Base-by-base conservation (phyloP, 306 rosid genomes). In the Adenanthera pavonina region DNA sequence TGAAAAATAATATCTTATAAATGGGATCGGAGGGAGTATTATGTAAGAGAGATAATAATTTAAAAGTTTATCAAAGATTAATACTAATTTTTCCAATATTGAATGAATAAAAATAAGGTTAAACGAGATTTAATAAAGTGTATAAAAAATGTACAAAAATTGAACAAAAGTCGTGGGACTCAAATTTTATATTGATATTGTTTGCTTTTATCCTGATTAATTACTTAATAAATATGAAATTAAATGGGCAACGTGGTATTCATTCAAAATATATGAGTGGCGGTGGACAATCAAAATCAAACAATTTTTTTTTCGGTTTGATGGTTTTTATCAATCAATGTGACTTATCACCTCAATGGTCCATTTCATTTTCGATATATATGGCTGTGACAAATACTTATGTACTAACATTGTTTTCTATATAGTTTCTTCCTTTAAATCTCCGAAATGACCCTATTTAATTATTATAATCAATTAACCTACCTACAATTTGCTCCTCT, bases 331-430 rank as follows among this genome's bases (percentile, higher is more conserved):
- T 74, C 80, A 56, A 78, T 66, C 71, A 78, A 65, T 17, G 83
- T 72, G 86, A 83, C 86, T 65, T 5, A 38, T 66, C 69, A 83
- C 25, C 86, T 4, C 46, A 66, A 66, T 46, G 75, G 82, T 52
- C 52, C 11, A 19, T 64, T 33, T 53, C 8, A 25, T 44, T 41
- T 30, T 64, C 36, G 64, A 74, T 25, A 34, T 61, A 34, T 61
- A 61, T 16, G 12, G 68, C 41, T 61, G 68, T 61, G 68, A 61
- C 68, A 61, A 30, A 61, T 61, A 33, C 68, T 14, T 61, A 20
- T 57, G 65, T 59, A 16, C 68, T 61, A 12, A 61, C 68, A 13
- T 61, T 61, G 68, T 61, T 33, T 61, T 30, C 16, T 11, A 48
- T 48, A 10, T 48, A 11, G 52, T 11, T 12, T 49, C 59, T 15